Conservation (phyloP, 2,329 filamentous ascomycete genomes). For the Rhytidhysteron rufulum region DNA sequence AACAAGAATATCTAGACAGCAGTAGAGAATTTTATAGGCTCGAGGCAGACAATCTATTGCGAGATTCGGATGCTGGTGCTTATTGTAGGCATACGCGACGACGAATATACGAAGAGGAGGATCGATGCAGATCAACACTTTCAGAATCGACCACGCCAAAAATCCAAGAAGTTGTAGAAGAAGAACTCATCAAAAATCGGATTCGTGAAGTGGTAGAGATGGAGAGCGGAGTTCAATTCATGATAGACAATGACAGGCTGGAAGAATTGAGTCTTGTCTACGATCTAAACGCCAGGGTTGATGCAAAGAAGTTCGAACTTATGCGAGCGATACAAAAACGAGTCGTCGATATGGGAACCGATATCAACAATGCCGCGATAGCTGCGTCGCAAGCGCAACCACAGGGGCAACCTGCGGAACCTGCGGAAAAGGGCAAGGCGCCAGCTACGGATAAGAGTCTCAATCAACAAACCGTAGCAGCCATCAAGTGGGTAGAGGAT, state of each 20-base stretch:
- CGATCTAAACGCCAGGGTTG: constrained; percentile 71
- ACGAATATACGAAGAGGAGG: constrained; percentile 74
- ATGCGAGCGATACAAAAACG: constrained; percentile 68
- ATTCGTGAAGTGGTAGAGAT: constrained; percentile 78
- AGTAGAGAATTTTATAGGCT: constrained; percentile 70
- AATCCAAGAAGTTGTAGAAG: constrained; percentile 73
- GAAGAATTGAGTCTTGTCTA: constrained; percentile 80
- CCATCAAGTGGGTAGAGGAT: constrained; percentile 93
- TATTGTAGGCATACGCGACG: constrained; percentile 76
- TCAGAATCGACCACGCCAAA: constrained; percentile 68
- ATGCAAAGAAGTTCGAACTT: constrained; percentile 67
- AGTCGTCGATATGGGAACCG: constrained; percentile 73
- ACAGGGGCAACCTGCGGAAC: constrained; percentile 38
- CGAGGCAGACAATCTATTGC: constrained; percentile 72
- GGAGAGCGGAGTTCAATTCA: constrained; percentile 80
- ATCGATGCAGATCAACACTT: constrained; percentile 78
- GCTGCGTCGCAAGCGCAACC: constrained; percentile 52
- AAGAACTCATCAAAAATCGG: constrained; percentile 72
- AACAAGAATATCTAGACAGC: constrained; percentile 68
- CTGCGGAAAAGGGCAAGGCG: constrained; percentile 50
- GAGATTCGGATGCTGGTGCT: constrained; percentile 72
- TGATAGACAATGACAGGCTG: constrained; percentile 85
- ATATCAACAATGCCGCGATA: constrained; percentile 70
- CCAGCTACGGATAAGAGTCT: constrained; percentile 45
- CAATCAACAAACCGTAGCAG: constrained; percentile 79